Evolutionary conservation across 331 rosid species (phyloP).

Genomic region (Malus hybrid): DNA sequence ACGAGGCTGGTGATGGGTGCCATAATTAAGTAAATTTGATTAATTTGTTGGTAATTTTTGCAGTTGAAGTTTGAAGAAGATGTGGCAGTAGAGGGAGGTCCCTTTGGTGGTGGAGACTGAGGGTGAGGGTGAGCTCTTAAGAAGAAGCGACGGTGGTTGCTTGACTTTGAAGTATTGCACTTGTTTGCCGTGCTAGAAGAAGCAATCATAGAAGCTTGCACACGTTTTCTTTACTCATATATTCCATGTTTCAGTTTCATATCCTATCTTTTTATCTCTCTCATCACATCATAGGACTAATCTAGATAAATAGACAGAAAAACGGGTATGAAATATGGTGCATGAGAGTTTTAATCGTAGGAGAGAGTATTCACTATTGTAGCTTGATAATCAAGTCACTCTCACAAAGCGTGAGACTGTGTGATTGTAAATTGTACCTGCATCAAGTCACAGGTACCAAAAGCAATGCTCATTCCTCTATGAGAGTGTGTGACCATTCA

Average conservation of each 20-base stretch:
- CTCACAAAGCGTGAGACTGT: no score
- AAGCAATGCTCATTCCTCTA: no score
- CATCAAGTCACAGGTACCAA: no score
- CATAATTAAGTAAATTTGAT: not conserved
- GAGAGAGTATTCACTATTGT: not conserved
- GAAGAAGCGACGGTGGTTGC: not conserved
- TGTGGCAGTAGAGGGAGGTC: not conserved
- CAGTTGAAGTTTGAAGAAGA: not conserved
- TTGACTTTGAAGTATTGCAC: not conserved
- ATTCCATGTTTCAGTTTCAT: no score
- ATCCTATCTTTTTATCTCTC: no score
- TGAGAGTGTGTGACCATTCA: no score
- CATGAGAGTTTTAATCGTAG: not conserved
- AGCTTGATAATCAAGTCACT: not conserved
- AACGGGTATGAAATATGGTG: not conserved
- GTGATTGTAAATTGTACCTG: no score
- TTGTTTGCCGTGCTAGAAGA: not conserved
- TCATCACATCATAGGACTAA: no score
- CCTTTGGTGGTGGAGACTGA: no score
- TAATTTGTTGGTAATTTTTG: not conserved
- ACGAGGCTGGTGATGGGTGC: conserved; percentile 7
- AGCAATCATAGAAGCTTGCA: conserved; percentile 2
- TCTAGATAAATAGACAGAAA: not conserved
- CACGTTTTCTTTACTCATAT: not conserved
- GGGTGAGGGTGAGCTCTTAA: no score